Percentiles rank a stretch among this genome's conserved stretches.
These are phyloP conservation scores for Mrakia frigida DNA, from an alignment of 768 basidiomycete genomes.

Conservation along the genomic window DNA sequence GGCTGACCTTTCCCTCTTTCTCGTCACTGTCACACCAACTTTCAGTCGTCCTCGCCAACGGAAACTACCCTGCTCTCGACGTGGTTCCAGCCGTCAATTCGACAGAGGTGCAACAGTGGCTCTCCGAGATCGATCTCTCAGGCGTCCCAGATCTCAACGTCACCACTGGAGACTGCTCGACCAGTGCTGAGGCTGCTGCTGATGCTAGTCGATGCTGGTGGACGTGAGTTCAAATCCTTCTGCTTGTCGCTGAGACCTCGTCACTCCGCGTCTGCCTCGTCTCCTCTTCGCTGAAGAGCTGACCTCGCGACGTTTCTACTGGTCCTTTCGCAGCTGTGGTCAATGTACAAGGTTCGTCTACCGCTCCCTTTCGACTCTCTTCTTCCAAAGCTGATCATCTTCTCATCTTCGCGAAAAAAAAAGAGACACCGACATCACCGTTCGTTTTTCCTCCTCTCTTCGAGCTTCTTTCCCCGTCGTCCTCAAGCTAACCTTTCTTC, in stretches of 20 bases:
- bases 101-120: conserved; percentile 37
- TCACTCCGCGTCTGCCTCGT: background rate
- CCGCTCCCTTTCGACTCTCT: background rate
- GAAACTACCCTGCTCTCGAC: conserved; percentile 42
- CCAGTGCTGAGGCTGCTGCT: conserved; percentile 20
- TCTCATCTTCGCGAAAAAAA: conserved; percentile 40
- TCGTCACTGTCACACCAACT: background rate
- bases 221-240: conserved; percentile 53
- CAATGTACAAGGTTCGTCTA: background rate
- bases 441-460: background rate
- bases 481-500: background rate
- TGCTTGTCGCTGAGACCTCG: background rate
- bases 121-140: conserved; percentile 33
- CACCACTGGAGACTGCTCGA: conserved; percentile 27
- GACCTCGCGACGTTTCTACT: background rate
- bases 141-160: conserved; percentile 30
- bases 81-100: conserved; percentile 41
- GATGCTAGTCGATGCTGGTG: conserved; percentile 53
- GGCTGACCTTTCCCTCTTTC: background rate
- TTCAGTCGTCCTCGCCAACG: conserved; percentile 14
- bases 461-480: background rate
- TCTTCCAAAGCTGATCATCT: background rate
- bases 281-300: background rate
- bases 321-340: background rate
- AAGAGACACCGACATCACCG: conserved; percentile 25